Percentiles rank a stretch among this genome's conserved stretches.
phyloP scores from a whole-genome alignment of 257 asterid species.

The Capsicum pubescens region DNA sequence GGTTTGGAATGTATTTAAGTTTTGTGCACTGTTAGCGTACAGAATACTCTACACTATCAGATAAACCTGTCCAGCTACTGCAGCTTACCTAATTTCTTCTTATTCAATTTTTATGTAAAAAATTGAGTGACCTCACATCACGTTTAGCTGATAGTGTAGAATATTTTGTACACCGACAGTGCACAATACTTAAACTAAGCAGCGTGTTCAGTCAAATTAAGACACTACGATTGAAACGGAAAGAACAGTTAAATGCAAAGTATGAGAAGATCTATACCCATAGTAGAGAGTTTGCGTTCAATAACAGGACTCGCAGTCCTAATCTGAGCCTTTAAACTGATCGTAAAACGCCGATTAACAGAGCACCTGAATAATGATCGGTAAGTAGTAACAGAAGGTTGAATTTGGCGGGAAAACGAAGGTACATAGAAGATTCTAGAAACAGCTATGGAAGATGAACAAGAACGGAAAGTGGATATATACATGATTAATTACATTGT shows the following conservation, averaged over 20 bases:
- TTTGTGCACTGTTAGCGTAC: too few species aligned
- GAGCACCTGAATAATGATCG: constrained; percentile 49
- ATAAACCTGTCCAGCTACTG: too few species aligned
- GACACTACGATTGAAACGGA: not conserved
- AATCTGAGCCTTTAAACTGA: constrained; percentile 66
- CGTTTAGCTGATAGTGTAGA: too few species aligned
- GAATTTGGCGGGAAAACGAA: constrained; percentile 19
- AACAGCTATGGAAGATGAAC: constrained; percentile 44
- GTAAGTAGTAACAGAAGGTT: constrained; percentile 12
- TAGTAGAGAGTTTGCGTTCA: constrained; percentile 63
- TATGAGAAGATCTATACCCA: constrained; percentile 54
- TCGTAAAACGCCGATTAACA: constrained; percentile 50
- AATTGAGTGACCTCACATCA: too few species aligned
- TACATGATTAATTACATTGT: constrained; percentile 45
- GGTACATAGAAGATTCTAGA: constrained; percentile 21
- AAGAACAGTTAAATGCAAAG: not conserved
- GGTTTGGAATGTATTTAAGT: too few species aligned
- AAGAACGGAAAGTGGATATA: constrained; percentile 50
- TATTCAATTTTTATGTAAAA: too few species aligned
- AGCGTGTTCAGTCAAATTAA: too few species aligned
- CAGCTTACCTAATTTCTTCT: too few species aligned
- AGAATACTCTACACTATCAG: too few species aligned
- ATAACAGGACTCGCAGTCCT: constrained; percentile 53
- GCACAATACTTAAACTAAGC: too few species aligned
- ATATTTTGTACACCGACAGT: too few species aligned